phyloP scores from a whole-genome alignment of 208 protist genomes.

The Crithidia sp. region DNA sequence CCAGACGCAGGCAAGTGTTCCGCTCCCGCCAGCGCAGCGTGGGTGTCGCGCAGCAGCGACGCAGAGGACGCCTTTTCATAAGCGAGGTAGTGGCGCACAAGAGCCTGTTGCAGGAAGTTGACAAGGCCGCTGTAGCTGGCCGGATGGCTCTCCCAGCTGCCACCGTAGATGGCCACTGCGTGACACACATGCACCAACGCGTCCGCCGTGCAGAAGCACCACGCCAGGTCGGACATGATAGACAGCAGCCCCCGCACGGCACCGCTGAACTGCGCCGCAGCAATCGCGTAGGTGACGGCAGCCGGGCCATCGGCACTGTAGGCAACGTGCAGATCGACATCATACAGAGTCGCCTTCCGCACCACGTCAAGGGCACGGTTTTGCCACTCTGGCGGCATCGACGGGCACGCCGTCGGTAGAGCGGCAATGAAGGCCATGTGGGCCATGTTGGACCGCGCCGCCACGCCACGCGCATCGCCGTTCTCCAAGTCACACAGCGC shows the following conservation, averaged over 20 bases:
- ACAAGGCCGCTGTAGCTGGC: conserved; percentile 28
- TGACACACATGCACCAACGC: conserved; percentile 25
- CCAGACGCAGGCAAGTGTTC: background rate
- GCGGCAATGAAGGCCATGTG: conserved; percentile 37
- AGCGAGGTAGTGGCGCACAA: conserved; percentile 3
- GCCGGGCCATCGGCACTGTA: conserved; percentile 4
- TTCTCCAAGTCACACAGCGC: conserved; percentile 26
- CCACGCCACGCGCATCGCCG: background rate
- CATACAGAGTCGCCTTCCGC: conserved; percentile 34
- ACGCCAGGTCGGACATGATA: conserved; percentile 28
- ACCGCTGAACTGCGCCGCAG: background rate
- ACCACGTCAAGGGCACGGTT: conserved; percentile 34
- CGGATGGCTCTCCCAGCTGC: conserved; percentile 22
- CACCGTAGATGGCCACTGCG: conserved; percentile 23
- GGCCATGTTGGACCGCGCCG: conserved; percentile 21
- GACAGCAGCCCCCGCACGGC: conserved; percentile 23
- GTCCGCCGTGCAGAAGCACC: conserved; percentile 38
- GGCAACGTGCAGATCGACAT: conserved; percentile 23
- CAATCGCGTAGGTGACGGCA: background rate
- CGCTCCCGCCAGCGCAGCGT: too few species aligned
- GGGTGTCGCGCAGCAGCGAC: background rate
- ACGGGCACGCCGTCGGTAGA: conserved; percentile 8
- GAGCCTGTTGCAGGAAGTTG: conserved; percentile 29
- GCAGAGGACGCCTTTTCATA: background rate
- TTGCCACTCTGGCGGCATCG: conserved; percentile 19